These are phyloP conservation scores for Globisporangium perplexum DNA, from an alignment of 352 stramenopile species.

Conservation along the genomic window DNA sequence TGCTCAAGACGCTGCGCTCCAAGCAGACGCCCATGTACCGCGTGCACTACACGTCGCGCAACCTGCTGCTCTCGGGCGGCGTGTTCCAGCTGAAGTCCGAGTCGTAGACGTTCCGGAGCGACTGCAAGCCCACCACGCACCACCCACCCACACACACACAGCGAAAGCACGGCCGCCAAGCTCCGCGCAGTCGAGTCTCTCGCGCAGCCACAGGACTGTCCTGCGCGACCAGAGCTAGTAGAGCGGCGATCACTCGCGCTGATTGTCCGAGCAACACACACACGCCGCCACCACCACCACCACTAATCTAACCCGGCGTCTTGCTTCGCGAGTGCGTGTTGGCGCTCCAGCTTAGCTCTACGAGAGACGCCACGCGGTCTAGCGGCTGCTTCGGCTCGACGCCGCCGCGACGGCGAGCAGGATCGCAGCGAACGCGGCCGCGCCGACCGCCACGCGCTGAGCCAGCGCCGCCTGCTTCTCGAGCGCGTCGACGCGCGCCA, in stretches of 20 bases:
- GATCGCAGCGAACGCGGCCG: conserved; percentile 18
- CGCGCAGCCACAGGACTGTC: background rate
- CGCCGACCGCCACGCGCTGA: conserved; percentile 26
- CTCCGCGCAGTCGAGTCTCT: no score
- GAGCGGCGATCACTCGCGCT: background rate
- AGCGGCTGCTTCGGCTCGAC: conserved; percentile 11
- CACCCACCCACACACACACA: background rate
- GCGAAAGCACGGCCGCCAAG: no score
- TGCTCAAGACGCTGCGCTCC: conserved; percentile 80
- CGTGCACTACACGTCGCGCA: conserved; percentile 78
- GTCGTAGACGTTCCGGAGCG: conserved; percentile 16
- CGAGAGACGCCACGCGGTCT: background rate
- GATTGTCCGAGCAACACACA: no score
- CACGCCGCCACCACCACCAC: background rate
- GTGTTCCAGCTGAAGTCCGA: conserved; percentile 62
- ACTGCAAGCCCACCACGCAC: background rate
- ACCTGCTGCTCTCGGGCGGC: conserved; percentile 71
- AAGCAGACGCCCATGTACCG: conserved; percentile 84
- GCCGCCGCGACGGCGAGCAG: conserved; percentile 22
- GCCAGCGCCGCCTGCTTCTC: conserved; percentile 44
- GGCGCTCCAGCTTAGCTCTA: background rate
- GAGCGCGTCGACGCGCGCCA: conserved; percentile 51
- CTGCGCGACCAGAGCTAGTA: background rate
- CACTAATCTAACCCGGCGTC: background rate
- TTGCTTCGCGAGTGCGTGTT: background rate